Evolutionary conservation across 1,284 basidiomycete genomes (phyloP).

Genomic region (Tylopilus sp.): DNA sequence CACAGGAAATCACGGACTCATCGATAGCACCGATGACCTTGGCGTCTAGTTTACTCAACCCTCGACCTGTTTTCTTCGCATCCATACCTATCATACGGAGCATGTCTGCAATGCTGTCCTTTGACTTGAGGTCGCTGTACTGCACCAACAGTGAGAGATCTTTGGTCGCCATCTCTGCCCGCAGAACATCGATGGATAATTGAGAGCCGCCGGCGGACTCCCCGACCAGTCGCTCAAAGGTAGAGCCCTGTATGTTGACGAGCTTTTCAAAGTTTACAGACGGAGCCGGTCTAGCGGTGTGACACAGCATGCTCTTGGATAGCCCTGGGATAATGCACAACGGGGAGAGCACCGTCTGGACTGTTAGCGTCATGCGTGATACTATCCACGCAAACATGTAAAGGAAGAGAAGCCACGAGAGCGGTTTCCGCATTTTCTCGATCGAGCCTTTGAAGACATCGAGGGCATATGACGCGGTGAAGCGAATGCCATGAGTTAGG

Average conservation of each 20-base stretch:
- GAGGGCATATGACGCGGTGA: conserved; percentile 39
- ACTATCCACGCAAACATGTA: conserved; percentile 47
- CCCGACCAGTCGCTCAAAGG: conserved; percentile 59
- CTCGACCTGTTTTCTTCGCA: conserved; percentile 55
- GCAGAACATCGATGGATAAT: conserved; percentile 63
- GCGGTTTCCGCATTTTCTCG: conserved; percentile 49
- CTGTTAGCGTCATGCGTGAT: conserved; percentile 36
- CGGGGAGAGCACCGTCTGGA: conserved; percentile 49
- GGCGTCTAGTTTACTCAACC: conserved; percentile 55
- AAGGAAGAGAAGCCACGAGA: conserved; percentile 51
- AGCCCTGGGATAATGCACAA: conserved; percentile 60
- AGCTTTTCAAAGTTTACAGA: conserved; percentile 57
- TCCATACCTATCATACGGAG: conserved; percentile 53
- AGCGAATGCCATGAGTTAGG: conserved; percentile 25
- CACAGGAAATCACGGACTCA: conserved; percentile 40
- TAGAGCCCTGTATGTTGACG: conserved; percentile 53
- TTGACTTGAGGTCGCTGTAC: conserved; percentile 55
- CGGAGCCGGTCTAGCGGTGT: conserved; percentile 11
- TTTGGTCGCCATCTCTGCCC: conserved; percentile 68
- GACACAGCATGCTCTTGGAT: conserved; percentile 46
- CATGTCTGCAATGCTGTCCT: conserved; percentile 50
- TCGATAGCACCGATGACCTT: conserved; percentile 68
- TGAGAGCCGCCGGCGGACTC: conserved; percentile 52
- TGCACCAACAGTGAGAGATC: conserved; percentile 61
- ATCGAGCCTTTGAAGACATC: conserved; percentile 47